Conservation (phyloP, 2,329 filamentous ascomycete species). For the Aspergillus sojae region DNA sequence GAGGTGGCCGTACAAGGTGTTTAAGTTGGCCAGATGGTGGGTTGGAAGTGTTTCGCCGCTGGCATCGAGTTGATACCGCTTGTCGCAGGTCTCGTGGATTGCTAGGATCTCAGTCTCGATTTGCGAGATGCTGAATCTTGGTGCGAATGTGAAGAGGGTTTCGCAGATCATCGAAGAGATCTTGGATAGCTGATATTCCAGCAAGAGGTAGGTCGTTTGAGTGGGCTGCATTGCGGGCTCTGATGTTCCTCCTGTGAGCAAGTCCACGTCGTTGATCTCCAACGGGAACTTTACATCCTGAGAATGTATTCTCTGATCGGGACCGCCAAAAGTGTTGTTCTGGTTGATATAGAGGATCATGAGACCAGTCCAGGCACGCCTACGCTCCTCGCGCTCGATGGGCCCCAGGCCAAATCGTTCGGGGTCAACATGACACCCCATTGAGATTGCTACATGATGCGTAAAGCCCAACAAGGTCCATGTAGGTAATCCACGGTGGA, state of each 20-base stretch:
- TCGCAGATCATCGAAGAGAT: conserved; percentile 41
- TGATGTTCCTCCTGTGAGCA: conserved; percentile 29
- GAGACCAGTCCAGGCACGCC: conserved; percentile 43
- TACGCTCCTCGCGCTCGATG: conserved; percentile 43
- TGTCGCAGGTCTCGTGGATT: conserved; percentile 35
- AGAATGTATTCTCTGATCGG: conserved; percentile 31
- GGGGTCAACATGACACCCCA: conserved; percentile 48
- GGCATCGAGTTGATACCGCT: conserved; percentile 31
- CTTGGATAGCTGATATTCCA: conserved; percentile 40
- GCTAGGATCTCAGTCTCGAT: conserved; percentile 35
- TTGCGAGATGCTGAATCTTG: conserved; percentile 24
- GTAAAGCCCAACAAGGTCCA: conserved; percentile 46
- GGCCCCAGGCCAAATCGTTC: conserved; percentile 37
- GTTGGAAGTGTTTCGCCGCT: conserved; percentile 28
- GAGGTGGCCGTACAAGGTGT: conserved; percentile 45
- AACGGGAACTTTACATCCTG: conserved; percentile 36
- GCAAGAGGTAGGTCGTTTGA: conserved; percentile 46
- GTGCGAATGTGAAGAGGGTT: conserved; percentile 33
- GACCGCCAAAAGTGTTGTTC: conserved; percentile 39
- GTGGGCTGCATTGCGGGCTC: conserved; percentile 32
- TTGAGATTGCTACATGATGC: conserved; percentile 43
- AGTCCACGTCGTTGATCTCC: conserved; percentile 41
- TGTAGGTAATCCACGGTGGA: conserved; percentile 38
- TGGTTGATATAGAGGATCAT: conserved; percentile 46
- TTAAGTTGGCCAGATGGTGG: conserved; percentile 43